phyloP scores from a whole-genome alignment of 2,329 filamentous ascomycete species.

The Pseudocercospora macadamiae region DNA sequence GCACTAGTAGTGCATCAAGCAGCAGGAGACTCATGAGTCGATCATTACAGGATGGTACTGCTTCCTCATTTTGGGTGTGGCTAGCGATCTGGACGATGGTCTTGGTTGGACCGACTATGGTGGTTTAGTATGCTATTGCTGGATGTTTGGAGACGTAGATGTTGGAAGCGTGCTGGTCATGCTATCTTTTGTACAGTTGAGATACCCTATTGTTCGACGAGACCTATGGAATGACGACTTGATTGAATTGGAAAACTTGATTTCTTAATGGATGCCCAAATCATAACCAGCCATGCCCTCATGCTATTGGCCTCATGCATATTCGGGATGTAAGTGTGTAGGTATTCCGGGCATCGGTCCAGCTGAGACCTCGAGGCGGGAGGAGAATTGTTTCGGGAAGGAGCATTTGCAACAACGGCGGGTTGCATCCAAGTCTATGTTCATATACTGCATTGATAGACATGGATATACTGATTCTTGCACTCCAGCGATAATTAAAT shows the following conservation, averaged over 20 bases:
- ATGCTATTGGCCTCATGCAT: too few species aligned
- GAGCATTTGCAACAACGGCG: too few species aligned
- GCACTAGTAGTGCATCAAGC: slow-evolving; percentile 1
- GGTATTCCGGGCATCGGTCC: too few species aligned
- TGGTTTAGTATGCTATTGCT: slow-evolving; percentile 7
- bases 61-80: background rate
- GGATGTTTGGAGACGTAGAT: background rate
- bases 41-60: background rate
- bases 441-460: too few species aligned
- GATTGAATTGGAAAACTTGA: too few species aligned
- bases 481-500: background rate
- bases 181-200: slow-evolving; percentile 1
- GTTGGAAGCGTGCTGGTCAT: background rate
- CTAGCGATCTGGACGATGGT: slow-evolving; percentile 7
- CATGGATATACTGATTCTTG: background rate
- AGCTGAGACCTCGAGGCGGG: background rate
- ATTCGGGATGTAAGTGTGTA: too few species aligned
- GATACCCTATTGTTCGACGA: background rate
- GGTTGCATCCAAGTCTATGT: too few species aligned
- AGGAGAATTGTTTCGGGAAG: background rate
- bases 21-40: background rate
- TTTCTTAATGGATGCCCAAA: too few species aligned
- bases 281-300: too few species aligned
- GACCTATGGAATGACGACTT: background rate
- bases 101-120: background rate